Conservation (phyloP, 202 grass and related monocot genomes). For the Zoysia matrella region DNA sequence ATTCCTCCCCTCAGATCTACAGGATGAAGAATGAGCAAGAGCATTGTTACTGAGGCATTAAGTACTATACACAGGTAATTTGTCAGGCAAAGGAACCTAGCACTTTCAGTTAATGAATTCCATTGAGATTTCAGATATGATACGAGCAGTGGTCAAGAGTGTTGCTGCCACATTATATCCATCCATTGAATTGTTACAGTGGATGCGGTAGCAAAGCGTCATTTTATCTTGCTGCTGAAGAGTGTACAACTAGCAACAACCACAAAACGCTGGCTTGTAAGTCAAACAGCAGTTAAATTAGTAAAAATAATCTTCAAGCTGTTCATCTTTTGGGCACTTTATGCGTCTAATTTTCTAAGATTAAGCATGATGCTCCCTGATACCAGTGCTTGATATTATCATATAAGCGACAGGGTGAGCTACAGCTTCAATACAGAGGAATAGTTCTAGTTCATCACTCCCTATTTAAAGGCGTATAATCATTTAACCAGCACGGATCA, state of each 20-base stretch:
- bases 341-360: not conserved
- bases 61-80: not conserved
- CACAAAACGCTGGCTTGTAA: not conserved
- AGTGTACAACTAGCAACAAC: not conserved
- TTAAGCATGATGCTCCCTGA: not conserved
- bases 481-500: too few relatives aligned
- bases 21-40: slow-evolving; percentile 30
- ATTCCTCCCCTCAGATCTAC: slow-evolving; percentile 33
- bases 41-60: not conserved
- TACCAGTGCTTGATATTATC: too few relatives aligned
- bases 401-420: not conserved
- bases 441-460: too few relatives aligned
- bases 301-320: not conserved
- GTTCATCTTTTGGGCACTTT: not conserved
- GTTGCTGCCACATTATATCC: not conserved
- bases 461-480: too few relatives aligned
- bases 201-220: not conserved
- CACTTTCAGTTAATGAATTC: not conserved
- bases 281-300: not conserved
- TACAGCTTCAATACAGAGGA: not conserved
- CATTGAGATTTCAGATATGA: not conserved
- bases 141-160: not conserved
- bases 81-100: not conserved
- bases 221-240: slow-evolving; percentile 1
- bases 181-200: not conserved